These are phyloP conservation scores for Petunia secreta DNA, from an alignment of 257 asterid species.

Conservation along the genomic window DNA sequence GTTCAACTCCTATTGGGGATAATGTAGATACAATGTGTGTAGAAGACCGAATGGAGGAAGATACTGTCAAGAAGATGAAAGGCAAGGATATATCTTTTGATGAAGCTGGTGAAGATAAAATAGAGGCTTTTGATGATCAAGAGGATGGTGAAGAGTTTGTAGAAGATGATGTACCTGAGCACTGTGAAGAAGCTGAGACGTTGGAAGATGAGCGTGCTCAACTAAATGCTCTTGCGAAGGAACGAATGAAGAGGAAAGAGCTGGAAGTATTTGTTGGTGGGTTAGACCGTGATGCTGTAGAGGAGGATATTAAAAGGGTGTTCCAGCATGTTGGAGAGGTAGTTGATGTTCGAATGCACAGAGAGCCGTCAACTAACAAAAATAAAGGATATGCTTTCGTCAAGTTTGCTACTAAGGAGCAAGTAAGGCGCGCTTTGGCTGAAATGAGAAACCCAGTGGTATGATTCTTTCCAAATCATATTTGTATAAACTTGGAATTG, in stretches of 20 bases:
- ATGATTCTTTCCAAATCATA: conserved; percentile 30
- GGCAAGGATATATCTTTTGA: conserved; percentile 45
- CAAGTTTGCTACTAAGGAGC: conserved; percentile 63
- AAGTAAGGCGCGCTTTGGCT: conserved; percentile 56
- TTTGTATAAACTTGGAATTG: not conserved
- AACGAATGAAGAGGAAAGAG: conserved; percentile 60
- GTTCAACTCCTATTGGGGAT: conserved; percentile 19
- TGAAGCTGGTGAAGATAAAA: conserved; percentile 51
- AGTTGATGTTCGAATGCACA: conserved; percentile 57
- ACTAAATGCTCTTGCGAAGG: conserved; percentile 55
- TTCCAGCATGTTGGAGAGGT: conserved; percentile 64
- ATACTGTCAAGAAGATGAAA: conserved; percentile 38
- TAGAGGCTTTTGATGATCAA: conserved; percentile 53
- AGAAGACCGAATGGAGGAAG: conserved; percentile 39
- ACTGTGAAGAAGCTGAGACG: conserved; percentile 47
- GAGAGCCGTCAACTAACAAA: conserved; percentile 58
- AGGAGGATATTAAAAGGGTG: conserved; percentile 60
- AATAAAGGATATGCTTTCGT: conserved; percentile 72
- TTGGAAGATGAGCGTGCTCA: conserved; percentile 54
- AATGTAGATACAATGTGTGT: conserved; percentile 34
- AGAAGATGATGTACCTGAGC: conserved; percentile 42
- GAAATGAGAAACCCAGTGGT: conserved; percentile 77
- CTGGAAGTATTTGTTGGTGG: conserved; percentile 73
- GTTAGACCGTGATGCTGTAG: conserved; percentile 60
- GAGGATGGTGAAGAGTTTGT: conserved; percentile 48